These are phyloP conservation scores for Coemansia sp. DNA, from an alignment of 192 early-diverging fungal species.

Conservation along the genomic window DNA sequence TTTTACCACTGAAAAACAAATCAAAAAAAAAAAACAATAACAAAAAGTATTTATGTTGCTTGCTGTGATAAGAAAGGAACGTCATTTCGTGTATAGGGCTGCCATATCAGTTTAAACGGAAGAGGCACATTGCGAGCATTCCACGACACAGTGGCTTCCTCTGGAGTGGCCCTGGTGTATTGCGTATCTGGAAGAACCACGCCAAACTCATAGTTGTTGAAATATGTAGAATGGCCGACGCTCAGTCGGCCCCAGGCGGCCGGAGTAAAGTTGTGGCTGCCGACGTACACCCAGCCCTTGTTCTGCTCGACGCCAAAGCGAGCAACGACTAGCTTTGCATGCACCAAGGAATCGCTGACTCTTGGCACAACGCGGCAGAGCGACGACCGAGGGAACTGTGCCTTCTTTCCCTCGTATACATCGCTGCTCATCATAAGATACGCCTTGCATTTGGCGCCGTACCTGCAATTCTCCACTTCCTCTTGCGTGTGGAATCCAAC, in stretches of 20 bases:
- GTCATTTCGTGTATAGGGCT: constrained; percentile 15
- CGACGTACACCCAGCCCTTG: constrained; percentile 36
- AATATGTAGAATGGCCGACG: constrained; percentile 4
- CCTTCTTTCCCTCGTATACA: background rate
- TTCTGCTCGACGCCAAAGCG: constrained; percentile 13
- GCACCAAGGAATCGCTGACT: constrained; percentile 15
- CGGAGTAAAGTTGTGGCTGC: constrained; percentile 41
- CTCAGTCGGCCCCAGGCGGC: constrained; percentile 34
- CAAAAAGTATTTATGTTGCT: background rate
- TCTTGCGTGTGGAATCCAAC: constrained; percentile 33
- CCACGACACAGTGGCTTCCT: constrained; percentile 8
- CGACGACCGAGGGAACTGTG: constrained; percentile 9
- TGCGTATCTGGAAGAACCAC: constrained; percentile 14
- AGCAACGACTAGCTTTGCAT: constrained; percentile 34
- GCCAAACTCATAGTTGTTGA: constrained; percentile 46
- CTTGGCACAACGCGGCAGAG: constrained; percentile 13
- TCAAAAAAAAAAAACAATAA: no score
- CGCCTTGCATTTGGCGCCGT: background rate
- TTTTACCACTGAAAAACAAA: background rate
- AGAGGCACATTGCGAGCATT: background rate
- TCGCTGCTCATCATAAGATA: constrained; percentile 9
- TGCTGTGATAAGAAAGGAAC: constrained; percentile 10
- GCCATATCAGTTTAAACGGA: constrained; percentile 25
- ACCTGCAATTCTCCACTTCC: constrained; percentile 11
- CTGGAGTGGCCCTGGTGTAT: background rate